phyloP scores from a whole-genome alignment of 768 basidiomycete genomes.

The Suillus plorans region DNA sequence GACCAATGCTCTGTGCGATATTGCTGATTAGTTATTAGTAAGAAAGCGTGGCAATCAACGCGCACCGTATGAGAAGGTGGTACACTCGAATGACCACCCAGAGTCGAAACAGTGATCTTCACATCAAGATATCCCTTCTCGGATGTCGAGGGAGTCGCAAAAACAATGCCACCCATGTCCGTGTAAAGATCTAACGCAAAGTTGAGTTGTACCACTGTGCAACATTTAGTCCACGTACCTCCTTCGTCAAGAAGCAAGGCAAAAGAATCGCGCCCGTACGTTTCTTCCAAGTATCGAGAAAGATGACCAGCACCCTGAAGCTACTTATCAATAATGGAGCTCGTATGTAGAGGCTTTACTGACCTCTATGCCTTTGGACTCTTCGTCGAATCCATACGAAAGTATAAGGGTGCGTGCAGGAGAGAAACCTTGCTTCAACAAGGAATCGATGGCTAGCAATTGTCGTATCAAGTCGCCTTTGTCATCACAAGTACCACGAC shows the following conservation, averaged over 20 bases:
- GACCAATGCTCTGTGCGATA: conserved; percentile 61
- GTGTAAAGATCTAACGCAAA: not conserved
- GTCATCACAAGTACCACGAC: conserved; percentile 72
- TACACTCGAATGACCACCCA: conserved; percentile 81
- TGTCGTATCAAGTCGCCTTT: conserved; percentile 62
- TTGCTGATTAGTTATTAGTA: not conserved
- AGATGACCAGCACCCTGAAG: conserved; percentile 52
- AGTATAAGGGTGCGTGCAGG: conserved; percentile 44
- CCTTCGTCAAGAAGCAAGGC: conserved; percentile 86
- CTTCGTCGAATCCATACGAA: conserved; percentile 53
- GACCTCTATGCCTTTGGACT: conserved; percentile 49
- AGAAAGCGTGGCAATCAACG: not conserved
- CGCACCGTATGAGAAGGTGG: conserved; percentile 75
- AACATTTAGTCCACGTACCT: conserved; percentile 37
- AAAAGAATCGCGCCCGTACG: conserved; percentile 68
- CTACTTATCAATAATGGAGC: not conserved
- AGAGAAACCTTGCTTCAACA: conserved; percentile 44
- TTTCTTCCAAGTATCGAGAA: conserved; percentile 44
- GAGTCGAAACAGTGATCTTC: conserved; percentile 56
- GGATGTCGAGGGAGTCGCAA: conserved; percentile 60
- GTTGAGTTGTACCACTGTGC: not conserved
- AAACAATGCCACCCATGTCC: conserved; percentile 20
- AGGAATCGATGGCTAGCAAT: conserved; percentile 48
- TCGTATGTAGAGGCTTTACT: not conserved
- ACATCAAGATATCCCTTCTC: conserved; percentile 72